Evolutionary conservation across 345 rosid genomes (phyloP).

Genomic region (Populus alba): DNA sequence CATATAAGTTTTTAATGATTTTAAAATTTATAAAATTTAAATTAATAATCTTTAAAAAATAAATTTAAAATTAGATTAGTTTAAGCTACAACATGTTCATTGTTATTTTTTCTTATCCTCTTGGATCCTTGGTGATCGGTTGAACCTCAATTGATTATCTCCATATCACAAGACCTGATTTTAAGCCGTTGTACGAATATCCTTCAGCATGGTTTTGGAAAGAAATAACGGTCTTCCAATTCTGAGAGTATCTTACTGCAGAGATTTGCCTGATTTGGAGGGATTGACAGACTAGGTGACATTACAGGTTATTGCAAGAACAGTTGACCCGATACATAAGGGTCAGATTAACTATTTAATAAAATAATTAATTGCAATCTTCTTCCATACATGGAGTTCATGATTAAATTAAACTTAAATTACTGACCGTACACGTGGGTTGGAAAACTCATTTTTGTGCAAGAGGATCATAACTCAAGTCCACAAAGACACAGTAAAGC

Average conservation of each 20-base stretch:
- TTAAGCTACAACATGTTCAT: too few species aligned
- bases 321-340: not conserved
- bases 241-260: not conserved
- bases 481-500: too few species aligned
- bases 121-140: not conserved
- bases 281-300: not conserved
- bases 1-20: too few species aligned
- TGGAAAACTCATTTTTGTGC: too few species aligned
- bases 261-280: not conserved
- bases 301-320: not conserved
- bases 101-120: not conserved
- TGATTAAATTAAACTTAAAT: too few species aligned
- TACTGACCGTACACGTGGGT: too few species aligned
- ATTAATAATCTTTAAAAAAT: too few species aligned
- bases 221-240: not conserved
- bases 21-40: too few species aligned
- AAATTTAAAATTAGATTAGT: too few species aligned
- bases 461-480: too few species aligned
- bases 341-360: not conserved
- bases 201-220: too few species aligned
- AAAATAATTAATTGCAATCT: not conserved
- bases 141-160: not conserved
- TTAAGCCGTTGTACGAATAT: too few species aligned
- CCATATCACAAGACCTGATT: not conserved
- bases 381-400: not conserved